These are phyloP conservation scores for Abrus pulchellus DNA, from an alignment of 306 rosid genomes.

Conservation along the genomic window DNA sequence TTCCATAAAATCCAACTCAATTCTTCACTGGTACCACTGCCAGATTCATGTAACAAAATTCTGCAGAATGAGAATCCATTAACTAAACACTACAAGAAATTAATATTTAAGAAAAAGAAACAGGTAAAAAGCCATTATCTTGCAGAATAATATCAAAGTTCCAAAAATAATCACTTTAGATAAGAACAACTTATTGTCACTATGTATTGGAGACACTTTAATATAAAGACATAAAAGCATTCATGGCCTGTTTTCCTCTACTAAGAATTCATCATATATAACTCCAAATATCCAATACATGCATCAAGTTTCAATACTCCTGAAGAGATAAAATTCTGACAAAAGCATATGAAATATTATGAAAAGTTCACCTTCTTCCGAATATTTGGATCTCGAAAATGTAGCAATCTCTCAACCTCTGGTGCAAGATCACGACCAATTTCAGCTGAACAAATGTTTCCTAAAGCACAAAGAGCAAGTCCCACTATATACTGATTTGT, in stretches of 20 bases:
- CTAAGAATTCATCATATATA: not conserved
- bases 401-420: slow-evolving; percentile 96
- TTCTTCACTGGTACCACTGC: not conserved
- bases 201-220: slow-evolving; percentile 17
- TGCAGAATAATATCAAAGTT: slow-evolving; percentile 4
- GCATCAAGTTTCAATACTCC: slow-evolving; percentile 13
- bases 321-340: slow-evolving; percentile 13
- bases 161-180: slow-evolving; percentile 16
- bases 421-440: slow-evolving; percentile 99
- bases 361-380: slow-evolving; percentile 84
- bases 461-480: slow-evolving; percentile 99
- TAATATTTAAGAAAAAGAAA: not conserved
- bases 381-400: slow-evolving; percentile 97
- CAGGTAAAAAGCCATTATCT: not conserved
- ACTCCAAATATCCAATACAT: slow-evolving; percentile 11
- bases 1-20: too few species aligned
- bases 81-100: not conserved
- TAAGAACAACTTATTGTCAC: slow-evolving; percentile 3
- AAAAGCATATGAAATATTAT: slow-evolving; percentile 15
- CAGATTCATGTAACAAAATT: slow-evolving; percentile 6
- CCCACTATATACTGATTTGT: slow-evolving; percentile 97
- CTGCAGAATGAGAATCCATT: not conserved
- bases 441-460: slow-evolving; percentile 98
- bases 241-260: slow-evolving; percentile 23
- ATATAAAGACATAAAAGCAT: slow-evolving; percentile 16